These are phyloP conservation scores for Xenoacremonium recifei DNA, from an alignment of 2,329 filamentous ascomycete species.

Conservation along the genomic window DNA sequence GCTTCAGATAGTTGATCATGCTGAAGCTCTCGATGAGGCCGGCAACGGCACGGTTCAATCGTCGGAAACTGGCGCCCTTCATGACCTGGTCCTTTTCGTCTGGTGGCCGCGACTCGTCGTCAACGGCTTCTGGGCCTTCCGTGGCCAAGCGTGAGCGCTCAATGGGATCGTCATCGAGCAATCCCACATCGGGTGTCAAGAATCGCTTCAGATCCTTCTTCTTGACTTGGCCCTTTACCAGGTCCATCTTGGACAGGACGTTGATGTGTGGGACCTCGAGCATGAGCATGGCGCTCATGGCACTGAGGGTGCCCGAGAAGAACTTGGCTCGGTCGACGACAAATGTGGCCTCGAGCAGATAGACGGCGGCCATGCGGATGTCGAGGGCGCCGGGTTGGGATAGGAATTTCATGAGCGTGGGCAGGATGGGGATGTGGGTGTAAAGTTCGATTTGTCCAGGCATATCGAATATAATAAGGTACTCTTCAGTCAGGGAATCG, in stretches of 20 bases:
- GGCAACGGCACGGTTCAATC: constrained; percentile 83
- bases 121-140: constrained; percentile 41
- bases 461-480: constrained; percentile 98
- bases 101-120: constrained; percentile 58
- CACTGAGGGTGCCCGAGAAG: constrained; percentile 91
- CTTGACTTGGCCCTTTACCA: constrained; percentile 84
- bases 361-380: constrained; percentile 88
- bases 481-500: constrained; percentile 86
- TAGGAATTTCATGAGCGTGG: constrained; percentile 77
- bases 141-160: constrained; percentile 42
- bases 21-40: constrained; percentile 94
- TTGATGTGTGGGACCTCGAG: constrained; percentile 96
- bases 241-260: constrained; percentile 95
- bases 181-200: constrained; percentile 76
- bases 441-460: constrained; percentile 98
- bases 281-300: constrained; percentile 99
- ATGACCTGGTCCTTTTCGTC: constrained; percentile 68
- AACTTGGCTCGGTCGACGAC: constrained; percentile 95
- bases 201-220: constrained; percentile 89
- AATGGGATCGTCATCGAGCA: constrained; percentile 77
- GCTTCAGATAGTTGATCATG: constrained; percentile 92
- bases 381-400: constrained; percentile 78
- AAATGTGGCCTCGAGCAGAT: constrained; percentile 93
- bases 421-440: constrained; percentile 92
- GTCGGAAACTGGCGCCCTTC: constrained; percentile 77